phyloP scores from a whole-genome alignment of 441 rosid species.

The California macrophylla region DNA sequence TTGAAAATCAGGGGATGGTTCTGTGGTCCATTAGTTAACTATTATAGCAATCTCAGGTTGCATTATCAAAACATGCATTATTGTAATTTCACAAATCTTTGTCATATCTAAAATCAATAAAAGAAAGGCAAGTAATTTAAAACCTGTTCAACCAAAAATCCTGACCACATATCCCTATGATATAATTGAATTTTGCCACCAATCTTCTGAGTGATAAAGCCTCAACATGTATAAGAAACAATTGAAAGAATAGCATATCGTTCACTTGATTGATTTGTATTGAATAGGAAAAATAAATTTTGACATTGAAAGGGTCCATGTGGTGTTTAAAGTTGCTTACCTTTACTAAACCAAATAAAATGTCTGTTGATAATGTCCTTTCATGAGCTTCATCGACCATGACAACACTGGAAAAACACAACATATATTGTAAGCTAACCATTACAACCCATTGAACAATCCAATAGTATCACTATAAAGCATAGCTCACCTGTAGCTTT shows the following conservation, averaged over 20 bases:
- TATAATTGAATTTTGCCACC: not conserved
- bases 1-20: not conserved
- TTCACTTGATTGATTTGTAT: not conserved
- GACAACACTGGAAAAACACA: constrained; percentile 50
- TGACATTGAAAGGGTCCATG: not conserved
- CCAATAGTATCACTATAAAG: constrained; percentile 2
- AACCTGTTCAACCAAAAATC: not conserved
- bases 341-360: constrained; percentile 86
- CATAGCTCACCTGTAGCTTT: constrained; percentile 63
- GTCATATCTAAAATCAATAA: not conserved
- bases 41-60: not conserved
- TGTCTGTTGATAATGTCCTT: constrained; percentile 92
- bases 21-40: not conserved
- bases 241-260: not conserved
- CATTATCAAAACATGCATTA: not conserved
- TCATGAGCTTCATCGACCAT: constrained; percentile 99
- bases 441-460: constrained; percentile 1
- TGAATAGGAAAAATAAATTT: not conserved
- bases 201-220: not conserved
- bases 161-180: not conserved
- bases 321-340: constrained; percentile 30
- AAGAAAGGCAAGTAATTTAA: not conserved
- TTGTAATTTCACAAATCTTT: not conserved
- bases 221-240: not conserved
- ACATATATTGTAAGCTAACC: constrained; percentile 15